These are phyloP conservation scores for Syzygium syzygioides DNA, from an alignment of 441 rosid genomes.

Conservation along the genomic window DNA sequence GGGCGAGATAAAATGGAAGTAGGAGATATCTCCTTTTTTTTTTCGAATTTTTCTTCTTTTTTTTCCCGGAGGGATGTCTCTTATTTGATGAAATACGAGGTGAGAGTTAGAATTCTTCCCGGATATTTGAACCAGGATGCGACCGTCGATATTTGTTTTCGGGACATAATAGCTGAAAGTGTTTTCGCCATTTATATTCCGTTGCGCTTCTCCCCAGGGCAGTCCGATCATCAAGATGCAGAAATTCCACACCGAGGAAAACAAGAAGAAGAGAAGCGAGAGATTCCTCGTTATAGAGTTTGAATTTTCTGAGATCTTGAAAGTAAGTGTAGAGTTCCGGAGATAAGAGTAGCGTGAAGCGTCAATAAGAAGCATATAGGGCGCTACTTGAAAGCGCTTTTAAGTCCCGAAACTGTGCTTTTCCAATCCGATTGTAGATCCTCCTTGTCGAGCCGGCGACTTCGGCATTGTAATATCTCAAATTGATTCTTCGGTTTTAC, in stretches of 20 bases:
- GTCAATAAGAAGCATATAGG: background rate
- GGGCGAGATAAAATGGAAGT: background rate
- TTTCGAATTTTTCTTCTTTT: no score
- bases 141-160: background rate
- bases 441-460: background rate
- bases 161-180: background rate
- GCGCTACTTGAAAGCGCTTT: background rate
- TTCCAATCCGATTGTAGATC: background rate
- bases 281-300: background rate
- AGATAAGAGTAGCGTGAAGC: fast-evolving
- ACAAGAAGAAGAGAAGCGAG: fast-evolving
- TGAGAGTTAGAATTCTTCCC: no score
- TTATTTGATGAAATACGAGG: background rate
- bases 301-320: background rate
- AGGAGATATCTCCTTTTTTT: background rate
- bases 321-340: fast-evolving
- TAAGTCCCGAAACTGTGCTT: background rate
- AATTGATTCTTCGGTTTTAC: background rate
- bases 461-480: background rate
- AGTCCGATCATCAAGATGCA: background rate
- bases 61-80: background rate
- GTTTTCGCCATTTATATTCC: no score
- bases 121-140: background rate
- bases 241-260: no score
- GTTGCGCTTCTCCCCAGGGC: fast-evolving